phyloP scores from a whole-genome alignment of 176 grass and related monocot genomes.

The Carex myosuroides region DNA sequence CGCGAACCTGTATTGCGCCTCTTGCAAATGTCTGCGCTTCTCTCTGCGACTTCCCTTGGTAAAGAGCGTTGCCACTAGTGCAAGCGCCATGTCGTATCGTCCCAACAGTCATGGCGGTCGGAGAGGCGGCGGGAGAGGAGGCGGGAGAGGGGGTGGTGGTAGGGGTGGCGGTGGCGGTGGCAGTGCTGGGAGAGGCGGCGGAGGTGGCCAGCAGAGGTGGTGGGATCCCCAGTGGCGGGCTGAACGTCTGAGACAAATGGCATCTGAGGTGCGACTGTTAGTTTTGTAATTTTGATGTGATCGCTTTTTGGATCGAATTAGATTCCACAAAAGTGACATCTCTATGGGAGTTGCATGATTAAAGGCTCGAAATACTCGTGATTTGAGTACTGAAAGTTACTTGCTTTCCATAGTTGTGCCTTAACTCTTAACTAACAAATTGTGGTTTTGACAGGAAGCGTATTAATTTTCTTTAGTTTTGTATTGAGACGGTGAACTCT shows the following conservation, averaged over 20 bases:
- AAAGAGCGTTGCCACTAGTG: background rate
- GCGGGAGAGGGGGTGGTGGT: slow-evolving; percentile 27
- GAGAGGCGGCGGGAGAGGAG: slow-evolving; percentile 34
- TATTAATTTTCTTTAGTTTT: background rate
- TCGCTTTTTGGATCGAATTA: background rate
- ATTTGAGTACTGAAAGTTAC: background rate
- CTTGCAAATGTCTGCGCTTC: background rate
- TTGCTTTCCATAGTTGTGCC: background rate
- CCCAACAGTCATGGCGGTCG: slow-evolving; percentile 45
- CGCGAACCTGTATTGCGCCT: background rate
- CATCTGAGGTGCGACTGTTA: slow-evolving; percentile 33
- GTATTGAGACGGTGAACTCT: background rate
- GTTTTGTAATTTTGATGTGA: background rate
- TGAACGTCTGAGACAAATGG: slow-evolving; percentile 82
- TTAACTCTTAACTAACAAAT: too few species aligned
- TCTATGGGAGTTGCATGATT: background rate
- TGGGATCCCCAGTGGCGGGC: slow-evolving; percentile 88
- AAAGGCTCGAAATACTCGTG: background rate
- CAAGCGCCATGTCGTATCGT: slow-evolving; percentile 50
- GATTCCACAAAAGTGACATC: background rate
- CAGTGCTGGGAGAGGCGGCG: slow-evolving; percentile 21
- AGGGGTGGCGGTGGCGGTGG: slow-evolving; percentile 22
- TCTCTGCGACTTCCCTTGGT: slow-evolving; percentile 4
- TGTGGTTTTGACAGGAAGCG: background rate
- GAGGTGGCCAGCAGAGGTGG: slow-evolving; percentile 74